phyloP scores from a whole-genome alignment of 345 rosid genomes.

The Clarkia xantiana region DNA sequence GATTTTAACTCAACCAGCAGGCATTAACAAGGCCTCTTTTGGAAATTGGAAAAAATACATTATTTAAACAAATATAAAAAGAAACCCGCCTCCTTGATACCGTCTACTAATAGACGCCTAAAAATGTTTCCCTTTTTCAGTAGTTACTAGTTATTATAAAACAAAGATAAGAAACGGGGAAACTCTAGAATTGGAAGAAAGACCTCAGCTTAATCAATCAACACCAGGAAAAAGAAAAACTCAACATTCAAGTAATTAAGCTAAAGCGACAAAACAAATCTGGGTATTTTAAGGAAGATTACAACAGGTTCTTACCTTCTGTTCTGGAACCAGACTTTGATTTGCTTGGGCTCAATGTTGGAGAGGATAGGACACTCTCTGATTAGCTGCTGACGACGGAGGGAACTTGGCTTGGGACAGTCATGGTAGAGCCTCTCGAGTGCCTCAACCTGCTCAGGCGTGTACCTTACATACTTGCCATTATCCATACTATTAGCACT shows the following conservation, averaged over 20 bases:
- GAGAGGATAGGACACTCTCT: constrained; percentile 99
- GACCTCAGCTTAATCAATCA: not conserved
- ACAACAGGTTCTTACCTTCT: constrained; percentile 48
- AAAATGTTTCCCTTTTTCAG: too few species aligned
- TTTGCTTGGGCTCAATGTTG: constrained; percentile 95
- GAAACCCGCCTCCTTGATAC: too few species aligned
- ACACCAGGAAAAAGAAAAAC: not conserved
- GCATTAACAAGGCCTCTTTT: not conserved
- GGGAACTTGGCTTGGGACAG: constrained; percentile 96
- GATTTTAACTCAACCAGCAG: too few species aligned
- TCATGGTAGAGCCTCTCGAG: constrained; percentile 99
- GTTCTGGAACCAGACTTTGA: constrained; percentile 99
- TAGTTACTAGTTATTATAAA: too few species aligned
- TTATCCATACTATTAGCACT: constrained; percentile 43
- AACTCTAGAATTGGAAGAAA: not conserved
- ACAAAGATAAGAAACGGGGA: too few species aligned
- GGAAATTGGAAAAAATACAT: not conserved
- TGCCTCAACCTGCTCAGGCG: constrained; percentile 99
- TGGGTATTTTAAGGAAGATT: not conserved
- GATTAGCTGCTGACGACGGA: constrained; percentile 95
- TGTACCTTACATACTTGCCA: constrained; percentile 97
- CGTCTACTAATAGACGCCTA: too few species aligned
- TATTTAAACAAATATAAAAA: too few species aligned
- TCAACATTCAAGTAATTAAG: too few species aligned
- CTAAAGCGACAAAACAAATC: not conserved